These are phyloP conservation scores for Cryptococcus sp. DNA, from an alignment of 1,284 basidiomycete species.

Conservation along the genomic window DNA sequence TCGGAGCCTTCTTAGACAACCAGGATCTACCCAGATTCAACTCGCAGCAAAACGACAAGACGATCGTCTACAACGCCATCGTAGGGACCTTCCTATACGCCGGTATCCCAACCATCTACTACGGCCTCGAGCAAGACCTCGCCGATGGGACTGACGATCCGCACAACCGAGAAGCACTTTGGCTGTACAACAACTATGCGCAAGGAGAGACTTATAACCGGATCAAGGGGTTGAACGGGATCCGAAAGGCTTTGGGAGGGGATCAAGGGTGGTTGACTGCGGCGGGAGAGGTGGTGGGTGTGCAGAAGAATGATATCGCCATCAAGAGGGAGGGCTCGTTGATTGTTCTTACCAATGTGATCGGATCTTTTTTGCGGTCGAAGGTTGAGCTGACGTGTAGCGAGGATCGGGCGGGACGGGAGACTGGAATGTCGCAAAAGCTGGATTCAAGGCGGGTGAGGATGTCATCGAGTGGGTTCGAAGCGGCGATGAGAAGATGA, in stretches of 20 bases:
- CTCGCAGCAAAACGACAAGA: conserved; percentile 47
- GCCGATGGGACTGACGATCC: conserved; percentile 24
- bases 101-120: conserved; percentile 55
- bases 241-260: conserved; percentile 60
- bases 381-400: conserved; percentile 12
- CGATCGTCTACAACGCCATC: conserved; percentile 55
- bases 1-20: conserved; percentile 75
- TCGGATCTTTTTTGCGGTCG: neutral
- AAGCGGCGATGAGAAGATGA: neutral
- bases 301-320: conserved; percentile 57
- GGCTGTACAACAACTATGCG: conserved; percentile 58
- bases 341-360: conserved; percentile 64
- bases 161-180: conserved; percentile 69
- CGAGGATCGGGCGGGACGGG: conserved; percentile 14
- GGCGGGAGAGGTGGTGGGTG: conserved; percentile 54
- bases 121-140: conserved; percentile 65
- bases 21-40: conserved; percentile 70
- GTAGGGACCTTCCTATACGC: conserved; percentile 59
- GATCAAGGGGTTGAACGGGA: conserved; percentile 60
- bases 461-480: conserved; percentile 31
- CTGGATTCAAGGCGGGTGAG: conserved; percentile 16
- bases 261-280: conserved; percentile 47
- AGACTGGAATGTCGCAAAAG: conserved; percentile 14
- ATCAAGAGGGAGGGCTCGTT: conserved; percentile 63
- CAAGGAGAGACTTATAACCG: conserved; percentile 54